A percentile compares a stretch with the other conserved stretches of the same genome.
Conservation (phyloP, 768 basidiomycete genomes). For the Pisolithus tinctorius region DNA sequence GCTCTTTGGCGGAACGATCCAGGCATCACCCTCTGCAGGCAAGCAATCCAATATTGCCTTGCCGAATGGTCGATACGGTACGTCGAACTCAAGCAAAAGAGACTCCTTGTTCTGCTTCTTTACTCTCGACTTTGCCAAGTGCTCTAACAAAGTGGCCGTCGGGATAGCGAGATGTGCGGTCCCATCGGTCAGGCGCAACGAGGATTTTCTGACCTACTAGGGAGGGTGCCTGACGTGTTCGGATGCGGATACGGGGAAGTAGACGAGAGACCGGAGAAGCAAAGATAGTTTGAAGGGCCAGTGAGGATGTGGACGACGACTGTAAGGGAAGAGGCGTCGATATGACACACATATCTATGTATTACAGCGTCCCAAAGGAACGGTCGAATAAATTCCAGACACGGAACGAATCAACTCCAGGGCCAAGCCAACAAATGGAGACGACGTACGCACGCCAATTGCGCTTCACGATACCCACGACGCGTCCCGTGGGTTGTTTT, state of each 20-base stretch:
- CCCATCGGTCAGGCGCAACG: constrained; percentile 93
- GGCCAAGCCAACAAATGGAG: constrained; percentile 1
- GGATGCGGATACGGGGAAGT: constrained; percentile 88
- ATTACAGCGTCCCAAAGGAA: neutral
- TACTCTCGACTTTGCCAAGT: constrained; percentile 85
- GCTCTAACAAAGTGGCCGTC: constrained; percentile 96
- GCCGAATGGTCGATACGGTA: constrained; percentile 95
- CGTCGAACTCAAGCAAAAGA: constrained; percentile 88
- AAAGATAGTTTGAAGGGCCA: constrained; percentile 86
- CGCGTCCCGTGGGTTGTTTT: constrained; percentile 84
- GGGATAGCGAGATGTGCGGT: constrained; percentile 79
- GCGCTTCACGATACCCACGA: constrained; percentile 89
- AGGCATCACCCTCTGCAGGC: constrained; percentile 81
- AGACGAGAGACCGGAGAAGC: constrained; percentile 89
- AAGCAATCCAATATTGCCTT: constrained; percentile 89
- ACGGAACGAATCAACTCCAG: neutral
- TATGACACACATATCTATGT: constrained; percentile 84
- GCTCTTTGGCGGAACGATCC: constrained; percentile 84
- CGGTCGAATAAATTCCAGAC: neutral
- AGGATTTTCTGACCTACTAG: constrained; percentile 93
- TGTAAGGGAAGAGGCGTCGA: constrained; percentile 86
- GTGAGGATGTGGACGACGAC: constrained; percentile 68
- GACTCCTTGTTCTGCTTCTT: constrained; percentile 96
- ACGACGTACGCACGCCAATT: constrained; percentile 86
- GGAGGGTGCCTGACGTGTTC: constrained; percentile 88